Conservation (phyloP, 1,284 basidiomycete genomes). For the Neolentinus lepideus region DNA sequence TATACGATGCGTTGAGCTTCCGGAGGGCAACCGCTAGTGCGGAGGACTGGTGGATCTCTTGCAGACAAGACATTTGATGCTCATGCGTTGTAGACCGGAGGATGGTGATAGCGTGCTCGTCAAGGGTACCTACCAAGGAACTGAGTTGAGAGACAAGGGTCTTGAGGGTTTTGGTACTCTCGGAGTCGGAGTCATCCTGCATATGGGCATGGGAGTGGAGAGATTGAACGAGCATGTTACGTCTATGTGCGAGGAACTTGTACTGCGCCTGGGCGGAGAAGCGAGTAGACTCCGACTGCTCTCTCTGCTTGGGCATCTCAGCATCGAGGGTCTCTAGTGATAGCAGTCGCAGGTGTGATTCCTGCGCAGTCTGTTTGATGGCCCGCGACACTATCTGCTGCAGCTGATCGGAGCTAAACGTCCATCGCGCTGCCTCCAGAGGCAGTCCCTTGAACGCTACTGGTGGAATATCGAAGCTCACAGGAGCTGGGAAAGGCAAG, state of each 20-base stretch:
- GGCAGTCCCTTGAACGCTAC: constrained; percentile 61
- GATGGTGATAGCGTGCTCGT: constrained; percentile 49
- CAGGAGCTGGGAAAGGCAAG: constrained; percentile 36
- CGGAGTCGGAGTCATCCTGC: constrained; percentile 8
- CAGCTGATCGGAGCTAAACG: constrained; percentile 58
- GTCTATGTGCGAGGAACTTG: constrained; percentile 58
- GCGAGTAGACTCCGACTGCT: constrained; percentile 38
- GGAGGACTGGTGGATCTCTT: constrained; percentile 62
- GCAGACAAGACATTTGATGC: constrained; percentile 49
- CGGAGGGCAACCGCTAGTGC: constrained; percentile 69
- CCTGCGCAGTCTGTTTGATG: constrained; percentile 61
- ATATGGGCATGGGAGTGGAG: constrained; percentile 27
- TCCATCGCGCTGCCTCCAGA: constrained; percentile 71
- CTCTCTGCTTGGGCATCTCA: constrained; percentile 48
- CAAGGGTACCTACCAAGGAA: constrained; percentile 50
- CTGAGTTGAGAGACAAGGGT: constrained; percentile 50
- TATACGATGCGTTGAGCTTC: constrained; percentile 70
- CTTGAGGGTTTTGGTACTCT: constrained; percentile 19
- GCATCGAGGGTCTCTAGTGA: constrained; percentile 52
- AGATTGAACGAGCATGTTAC: constrained; percentile 66
- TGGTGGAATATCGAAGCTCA: constrained; percentile 48
- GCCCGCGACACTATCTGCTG: constrained; percentile 68
- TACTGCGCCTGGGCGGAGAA: constrained; percentile 52
- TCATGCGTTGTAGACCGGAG: constrained; percentile 53
- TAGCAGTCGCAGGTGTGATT: constrained; percentile 66